Evolutionary conservation across 1,284 basidiomycete genomes (phyloP), one percentile per base, ranked within the genome.

Genomic region (Irpex sp.): DNA sequence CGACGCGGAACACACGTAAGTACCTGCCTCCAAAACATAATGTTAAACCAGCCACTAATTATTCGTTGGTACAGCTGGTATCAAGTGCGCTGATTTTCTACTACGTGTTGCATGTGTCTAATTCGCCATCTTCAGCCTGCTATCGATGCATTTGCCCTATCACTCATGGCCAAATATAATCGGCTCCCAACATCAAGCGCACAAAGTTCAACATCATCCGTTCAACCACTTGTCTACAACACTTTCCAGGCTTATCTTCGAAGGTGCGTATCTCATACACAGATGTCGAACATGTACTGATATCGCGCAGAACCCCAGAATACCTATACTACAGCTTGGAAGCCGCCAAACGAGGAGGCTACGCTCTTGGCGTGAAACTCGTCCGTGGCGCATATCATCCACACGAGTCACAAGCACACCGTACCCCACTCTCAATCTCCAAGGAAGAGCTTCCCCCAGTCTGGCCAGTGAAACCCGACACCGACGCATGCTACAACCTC

Each of bases 311-410:
- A 64, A 90, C 86, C 1, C 89, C 89, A 0, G 74, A 78, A 26
- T 87, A 94, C 66, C 82, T 97, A 17, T 78, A 78, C 0, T 84
- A 85, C 36, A 84, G 88, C 38, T 76, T 96, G 55, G 77, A 78
- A n/a, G 87, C 93, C 62, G 91, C 96, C 6, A 81, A 85, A 66
- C 75, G 74, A 56, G 80, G 88, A 68, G 82, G 85, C 54, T 98
- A 95, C 74, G 82, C 91, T 0, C 84, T 98, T 1, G 96, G 96
- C 15, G 87, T 96, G 66, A 98, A 98, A 78, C 89, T 98, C 62
- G 96, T 98, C 38, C 87, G 97, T 26, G 97, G 96, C 0, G 96
- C 96, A 1, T 98, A 98, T 75, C 92, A 96, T 70, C 84, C 87
- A 1, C 83, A 90, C 62, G 97, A 98, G 74, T 72, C 86, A 55